Conservation (phyloP, 768 basidiomycete species). For the Suillus weaverae region DNA sequence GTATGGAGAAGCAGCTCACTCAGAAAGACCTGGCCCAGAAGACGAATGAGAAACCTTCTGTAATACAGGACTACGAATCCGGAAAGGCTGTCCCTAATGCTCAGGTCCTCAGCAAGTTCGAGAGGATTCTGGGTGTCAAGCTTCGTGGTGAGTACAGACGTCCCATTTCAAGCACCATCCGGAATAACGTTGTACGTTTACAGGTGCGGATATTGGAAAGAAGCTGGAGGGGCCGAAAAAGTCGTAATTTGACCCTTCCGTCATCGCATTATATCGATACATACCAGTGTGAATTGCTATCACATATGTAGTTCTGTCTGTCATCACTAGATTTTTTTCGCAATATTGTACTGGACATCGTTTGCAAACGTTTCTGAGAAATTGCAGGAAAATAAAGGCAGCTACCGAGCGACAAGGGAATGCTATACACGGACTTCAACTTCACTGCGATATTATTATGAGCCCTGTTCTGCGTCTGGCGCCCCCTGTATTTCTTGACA, state of each 20-base stretch:
- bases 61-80: conserved; percentile 87
- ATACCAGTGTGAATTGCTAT: conserved; percentile 20
- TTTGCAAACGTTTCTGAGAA: conserved; percentile 12
- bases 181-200: conserved; percentile 2
- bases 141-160: conserved; percentile 67
- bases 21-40: conserved; percentile 94
- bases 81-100: conserved; percentile 85
- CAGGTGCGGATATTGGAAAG: conserved; percentile 83
- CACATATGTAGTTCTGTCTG: conserved; percentile 16
- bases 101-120: conserved; percentile 86
- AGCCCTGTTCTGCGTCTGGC: conserved; percentile 31
- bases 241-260: conserved; percentile 50
- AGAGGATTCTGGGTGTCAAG: conserved; percentile 83
- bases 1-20: conserved; percentile 74
- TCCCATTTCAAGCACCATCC: background rate
- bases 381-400: background rate
- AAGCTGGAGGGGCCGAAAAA: conserved; percentile 80
- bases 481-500: conserved; percentile 27
- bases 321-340: conserved; percentile 23
- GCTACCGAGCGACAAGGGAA: conserved; percentile 1
- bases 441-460: conserved; percentile 9
- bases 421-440: background rate
- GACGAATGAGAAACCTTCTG: conserved; percentile 89
- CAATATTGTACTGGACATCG: conserved; percentile 24
- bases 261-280: conserved; percentile 33